A percentile compares a stretch with the other conserved stretches of the same genome.
phyloP scores from a whole-genome alignment of 352 stramenopile species.

The Plasmopara muralis region DNA sequence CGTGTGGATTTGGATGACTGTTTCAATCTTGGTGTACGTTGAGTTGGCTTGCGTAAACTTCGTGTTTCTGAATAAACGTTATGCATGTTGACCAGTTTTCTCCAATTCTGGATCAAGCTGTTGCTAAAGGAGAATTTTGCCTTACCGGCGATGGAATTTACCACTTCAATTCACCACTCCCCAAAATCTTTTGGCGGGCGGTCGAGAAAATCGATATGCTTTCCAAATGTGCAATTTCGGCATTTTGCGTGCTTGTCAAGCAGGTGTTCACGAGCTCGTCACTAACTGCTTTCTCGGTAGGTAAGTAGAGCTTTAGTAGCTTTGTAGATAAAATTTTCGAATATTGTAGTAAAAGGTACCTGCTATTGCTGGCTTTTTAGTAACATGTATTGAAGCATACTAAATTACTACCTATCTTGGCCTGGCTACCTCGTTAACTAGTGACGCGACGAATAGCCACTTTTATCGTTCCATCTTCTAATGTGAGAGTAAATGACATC shows the following conservation, averaged over 20 bases:
- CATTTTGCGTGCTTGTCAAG: constrained; percentile 26
- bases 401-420: too few relatives aligned
- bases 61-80: constrained; percentile 5
- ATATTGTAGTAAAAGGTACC: too few relatives aligned
- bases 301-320: too few relatives aligned
- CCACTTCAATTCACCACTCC: constrained; percentile 35
- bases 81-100: constrained; percentile 25
- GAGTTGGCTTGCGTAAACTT: neutral
- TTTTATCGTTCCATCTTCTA: too few relatives aligned
- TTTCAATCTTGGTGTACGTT: constrained; percentile 35
- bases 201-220: constrained; percentile 40
- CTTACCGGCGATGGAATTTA: constrained; percentile 35
- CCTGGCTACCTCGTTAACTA: too few relatives aligned
- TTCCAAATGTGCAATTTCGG: constrained; percentile 33
- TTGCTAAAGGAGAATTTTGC: constrained; percentile 33
- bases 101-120: constrained; percentile 37
- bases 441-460: too few relatives aligned
- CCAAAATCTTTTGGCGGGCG: constrained; percentile 34
- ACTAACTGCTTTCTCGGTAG: constrained; percentile 19
- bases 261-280: constrained; percentile 28
- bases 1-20: constrained; percentile 42
- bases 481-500: too few relatives aligned
- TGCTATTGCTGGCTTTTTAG: too few relatives aligned
- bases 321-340: too few relatives aligned
- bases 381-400: too few relatives aligned